Evolutionary conservation across 108 stramenopile genomes (phyloP).

Genomic region (Thalassiosira profunda): DNA sequence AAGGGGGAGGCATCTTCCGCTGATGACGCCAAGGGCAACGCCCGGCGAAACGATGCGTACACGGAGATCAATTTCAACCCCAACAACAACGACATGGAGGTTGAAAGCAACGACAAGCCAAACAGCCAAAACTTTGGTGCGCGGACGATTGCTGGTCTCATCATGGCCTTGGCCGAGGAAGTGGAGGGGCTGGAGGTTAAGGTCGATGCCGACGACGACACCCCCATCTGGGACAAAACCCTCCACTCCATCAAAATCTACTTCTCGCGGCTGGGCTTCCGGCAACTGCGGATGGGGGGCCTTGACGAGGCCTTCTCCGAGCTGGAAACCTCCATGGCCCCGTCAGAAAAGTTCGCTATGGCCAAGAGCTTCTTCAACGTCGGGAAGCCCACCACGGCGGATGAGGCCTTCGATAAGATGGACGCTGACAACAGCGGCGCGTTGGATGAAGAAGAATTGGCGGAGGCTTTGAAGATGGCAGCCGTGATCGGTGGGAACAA

Average conservation of each 20-base stretch:
- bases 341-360: constrained; percentile 12
- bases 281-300: constrained; percentile 75
- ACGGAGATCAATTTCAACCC: too few relatives aligned
- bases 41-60: too few relatives aligned
- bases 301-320: constrained; percentile 35
- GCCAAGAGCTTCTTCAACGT: not conserved
- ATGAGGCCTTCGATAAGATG: constrained; percentile 85
- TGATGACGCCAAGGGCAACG: not conserved
- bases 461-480: constrained; percentile 71
- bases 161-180: constrained; percentile 84
- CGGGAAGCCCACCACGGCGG: constrained; percentile 44
- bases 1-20: too few relatives aligned
- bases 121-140: constrained; percentile 55
- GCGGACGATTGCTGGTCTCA: constrained; percentile 80
- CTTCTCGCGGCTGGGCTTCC: constrained; percentile 81
- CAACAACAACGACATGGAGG: not conserved
- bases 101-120: not conserved
- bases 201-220: constrained; percentile 48
- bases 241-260: constrained; percentile 76
- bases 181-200: constrained; percentile 68
- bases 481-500: constrained; percentile 28
- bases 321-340: constrained; percentile 12
- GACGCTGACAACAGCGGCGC: constrained; percentile 83
- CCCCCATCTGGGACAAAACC: constrained; percentile 76
- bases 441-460: constrained; percentile 79